phyloP scores from a whole-genome alignment of 345 rosid species.

The Hypericum perforatum region DNA sequence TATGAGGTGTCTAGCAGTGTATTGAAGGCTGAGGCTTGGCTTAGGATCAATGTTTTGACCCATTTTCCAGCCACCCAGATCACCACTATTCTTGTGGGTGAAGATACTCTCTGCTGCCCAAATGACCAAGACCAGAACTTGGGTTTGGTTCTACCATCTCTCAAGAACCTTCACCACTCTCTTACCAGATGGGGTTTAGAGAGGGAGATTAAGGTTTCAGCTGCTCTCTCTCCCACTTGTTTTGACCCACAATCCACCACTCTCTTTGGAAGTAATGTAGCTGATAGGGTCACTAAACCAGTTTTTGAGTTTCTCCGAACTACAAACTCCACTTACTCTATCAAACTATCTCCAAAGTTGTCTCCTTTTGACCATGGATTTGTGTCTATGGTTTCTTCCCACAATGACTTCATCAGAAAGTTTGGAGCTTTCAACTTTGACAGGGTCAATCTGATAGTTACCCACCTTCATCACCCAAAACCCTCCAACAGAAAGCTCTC shows the following conservation, averaged over 20 bases:
- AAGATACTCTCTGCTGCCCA: constrained; percentile 25
- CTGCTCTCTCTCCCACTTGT: constrained; percentile 38
- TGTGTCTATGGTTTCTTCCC: constrained; percentile 15
- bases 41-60: constrained; percentile 48
- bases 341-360: constrained; percentile 28
- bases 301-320: constrained; percentile 30
- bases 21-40: constrained; percentile 62
- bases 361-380: constrained; percentile 23
- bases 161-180: constrained; percentile 52
- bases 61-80: constrained; percentile 53
- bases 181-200: constrained; percentile 71
- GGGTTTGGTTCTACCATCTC: constrained; percentile 33
- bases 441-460: constrained; percentile 39
- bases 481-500: constrained; percentile 35
- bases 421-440: constrained; percentile 30
- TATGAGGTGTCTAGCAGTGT: constrained; percentile 44
- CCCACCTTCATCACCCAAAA: constrained; percentile 13
- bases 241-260: constrained; percentile 15
- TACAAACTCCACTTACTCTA: constrained; percentile 51
- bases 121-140: constrained; percentile 25
- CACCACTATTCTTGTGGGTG: constrained; percentile 54
- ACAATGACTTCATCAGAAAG: constrained; percentile 27
- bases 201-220: constrained; percentile 50
- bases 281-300: constrained; percentile 23
- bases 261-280: constrained; percentile 12